Evolutionary conservation across 805 yeast genomes (phyloP).

Genomic region (Komagataella kurtzmanii): DNA sequence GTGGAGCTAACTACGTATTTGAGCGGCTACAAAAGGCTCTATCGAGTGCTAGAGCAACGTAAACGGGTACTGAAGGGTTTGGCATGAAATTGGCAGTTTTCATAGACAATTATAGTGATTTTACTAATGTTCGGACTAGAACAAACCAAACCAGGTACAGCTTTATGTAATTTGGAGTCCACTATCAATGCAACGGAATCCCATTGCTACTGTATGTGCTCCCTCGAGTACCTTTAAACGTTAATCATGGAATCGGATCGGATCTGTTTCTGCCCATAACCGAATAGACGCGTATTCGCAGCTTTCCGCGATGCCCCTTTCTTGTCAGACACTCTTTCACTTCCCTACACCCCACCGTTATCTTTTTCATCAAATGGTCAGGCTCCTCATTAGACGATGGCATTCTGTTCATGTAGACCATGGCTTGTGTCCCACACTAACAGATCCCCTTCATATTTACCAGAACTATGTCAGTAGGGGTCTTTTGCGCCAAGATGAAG

Average conservation of each 20-base stretch:
- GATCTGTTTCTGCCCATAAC: not conserved
- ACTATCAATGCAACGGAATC: not conserved
- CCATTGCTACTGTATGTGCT: not conserved
- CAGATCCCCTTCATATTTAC: slow-evolving; percentile 53
- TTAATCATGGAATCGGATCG: not conserved
- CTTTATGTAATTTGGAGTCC: too few relatives aligned
- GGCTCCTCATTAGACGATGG: not conserved
- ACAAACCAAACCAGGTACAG: not conserved
- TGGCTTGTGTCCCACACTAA: slow-evolving; percentile 13
- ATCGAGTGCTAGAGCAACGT: not conserved
- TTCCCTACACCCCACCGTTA: not conserved
- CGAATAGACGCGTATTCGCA: not conserved
- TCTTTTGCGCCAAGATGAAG: slow-evolving; percentile 35
- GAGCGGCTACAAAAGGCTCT: not conserved
- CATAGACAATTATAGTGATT: not conserved
- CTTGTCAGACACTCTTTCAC: not conserved
- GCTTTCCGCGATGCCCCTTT: not conserved
- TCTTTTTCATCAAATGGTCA: not conserved
- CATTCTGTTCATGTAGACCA: not conserved
- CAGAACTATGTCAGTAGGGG: slow-evolving; percentile 39
- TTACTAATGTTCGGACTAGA: not conserved
- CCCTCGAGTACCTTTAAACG: too few relatives aligned
- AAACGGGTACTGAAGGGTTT: not conserved
- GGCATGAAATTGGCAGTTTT: not conserved
- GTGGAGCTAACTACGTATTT: not conserved